phyloP scores from a whole-genome alignment of 495 filamentous ascomycete species.

The Aspergillus nanangensis region DNA sequence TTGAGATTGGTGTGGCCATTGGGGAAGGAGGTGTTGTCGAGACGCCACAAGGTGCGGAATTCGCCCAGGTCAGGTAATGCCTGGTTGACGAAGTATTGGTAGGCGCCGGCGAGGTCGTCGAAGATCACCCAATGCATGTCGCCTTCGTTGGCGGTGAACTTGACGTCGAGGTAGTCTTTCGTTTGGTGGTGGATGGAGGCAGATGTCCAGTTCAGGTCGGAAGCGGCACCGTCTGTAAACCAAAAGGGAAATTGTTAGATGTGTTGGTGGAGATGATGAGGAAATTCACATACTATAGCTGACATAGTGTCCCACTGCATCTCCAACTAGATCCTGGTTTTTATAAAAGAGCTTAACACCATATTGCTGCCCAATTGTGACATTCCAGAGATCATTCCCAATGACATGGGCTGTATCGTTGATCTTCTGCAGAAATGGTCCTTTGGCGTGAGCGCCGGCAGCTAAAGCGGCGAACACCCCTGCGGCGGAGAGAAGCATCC shows the following conservation, averaged over 20 bases:
- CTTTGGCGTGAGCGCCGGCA: neutral
- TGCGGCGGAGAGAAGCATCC: neutral
- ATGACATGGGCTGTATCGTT: conserved; percentile 12
- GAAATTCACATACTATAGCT: conserved; percentile 20
- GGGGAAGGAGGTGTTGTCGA: conserved; percentile 30
- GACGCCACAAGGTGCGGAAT: conserved; percentile 35
- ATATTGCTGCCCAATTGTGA: conserved; percentile 21
- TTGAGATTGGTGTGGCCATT: conserved; percentile 30
- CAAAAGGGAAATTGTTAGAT: neutral
- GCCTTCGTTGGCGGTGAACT: conserved; percentile 30
- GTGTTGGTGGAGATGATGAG: neutral
- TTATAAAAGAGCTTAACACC: conserved; percentile 33
- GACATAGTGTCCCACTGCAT: conserved; percentile 37
- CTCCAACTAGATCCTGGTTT: conserved; percentile 30
- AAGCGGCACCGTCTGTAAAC: conserved; percentile 19
- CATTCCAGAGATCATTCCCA: conserved; percentile 33
- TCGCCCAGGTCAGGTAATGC: conserved; percentile 35
- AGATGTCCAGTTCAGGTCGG: conserved; percentile 30
- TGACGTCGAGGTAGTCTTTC: conserved; percentile 28
- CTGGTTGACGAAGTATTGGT: conserved; percentile 40
- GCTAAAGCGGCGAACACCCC: neutral
- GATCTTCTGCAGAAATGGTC: conserved; percentile 6
- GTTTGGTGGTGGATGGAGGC: conserved; percentile 23
- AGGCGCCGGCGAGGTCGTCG: conserved; percentile 30
- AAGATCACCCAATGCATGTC: conserved; percentile 37